phyloP scores from a whole-genome alignment of 345 rosid genomes.

The Lumnitzera racemosa region DNA sequence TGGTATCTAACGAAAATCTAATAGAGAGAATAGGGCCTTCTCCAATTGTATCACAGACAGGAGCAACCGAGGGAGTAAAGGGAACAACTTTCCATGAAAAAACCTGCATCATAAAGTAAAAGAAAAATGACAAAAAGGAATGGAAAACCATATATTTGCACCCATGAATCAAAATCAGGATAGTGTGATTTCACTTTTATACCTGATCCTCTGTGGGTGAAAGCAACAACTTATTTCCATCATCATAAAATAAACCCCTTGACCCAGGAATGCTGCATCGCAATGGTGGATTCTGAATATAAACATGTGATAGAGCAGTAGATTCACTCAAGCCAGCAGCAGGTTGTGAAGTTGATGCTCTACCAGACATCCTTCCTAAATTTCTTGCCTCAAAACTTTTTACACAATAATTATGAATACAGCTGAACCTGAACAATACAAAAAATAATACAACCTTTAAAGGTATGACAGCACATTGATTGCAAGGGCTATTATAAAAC shows the following conservation, averaged over 20 bases:
- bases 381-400: conserved; percentile 1
- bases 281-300: conserved; percentile 64
- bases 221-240: conserved; percentile 70
- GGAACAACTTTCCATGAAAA: conserved; percentile 81
- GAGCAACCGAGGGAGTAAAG: conserved; percentile 48
- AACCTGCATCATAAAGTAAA: conserved; percentile 32
- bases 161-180: background rate
- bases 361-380: conserved; percentile 38
- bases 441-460: no score
- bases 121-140: background rate
- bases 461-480: conserved; percentile 12
- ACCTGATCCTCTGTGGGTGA: conserved; percentile 66
- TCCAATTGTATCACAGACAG: conserved; percentile 60
- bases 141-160: background rate
- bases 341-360: conserved; percentile 63
- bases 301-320: conserved; percentile 80
- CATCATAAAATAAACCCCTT: conserved; percentile 80
- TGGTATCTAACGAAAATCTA: conserved; percentile 76
- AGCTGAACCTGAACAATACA: no score
- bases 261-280: conserved; percentile 60
- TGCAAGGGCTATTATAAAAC: conserved; percentile 2
- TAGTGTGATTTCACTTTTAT: background rate
- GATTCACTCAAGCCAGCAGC: conserved; percentile 46
- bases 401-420: conserved; percentile 9
- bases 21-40: conserved; percentile 78